Base-by-base conservation (phyloP, 2,329 filamentous ascomycete genomes). In the Drechslerella stenobrocha region DNA sequence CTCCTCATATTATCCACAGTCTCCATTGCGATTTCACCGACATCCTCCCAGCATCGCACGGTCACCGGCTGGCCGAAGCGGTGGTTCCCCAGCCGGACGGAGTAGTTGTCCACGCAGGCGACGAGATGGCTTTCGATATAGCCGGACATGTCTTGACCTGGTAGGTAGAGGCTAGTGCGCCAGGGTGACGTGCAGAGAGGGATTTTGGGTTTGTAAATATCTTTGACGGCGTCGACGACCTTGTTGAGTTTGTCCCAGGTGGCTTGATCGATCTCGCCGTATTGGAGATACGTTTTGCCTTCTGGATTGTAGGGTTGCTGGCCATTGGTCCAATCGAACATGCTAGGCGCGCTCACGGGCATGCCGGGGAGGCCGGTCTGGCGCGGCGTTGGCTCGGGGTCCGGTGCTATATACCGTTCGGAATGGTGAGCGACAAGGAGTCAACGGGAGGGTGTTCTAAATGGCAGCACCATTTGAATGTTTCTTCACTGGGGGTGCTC, bases 161-260 rank as follows among this genome's bases (percentile, higher is more conserved):
- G 52, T 23, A 55, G 37, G 9, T 55, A 55, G 9, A 28, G 32
- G 24, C 28, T 44, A 9, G 52, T 56, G 15, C 42, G 52, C 13
- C 47, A 47, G 15, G 11, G 11, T 23, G 52, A 15, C 13, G 30
- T 23, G 28, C 52, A 56, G 20, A 26, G 52, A 1, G 9, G 1
- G 1, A 9, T 6, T 2, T 24, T 15, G 40, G n/a, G n/a, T n/a
- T n/a, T n/a, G n/a, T n/a, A 53, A 23, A 45, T 1, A 7, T 2
- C 11, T 5, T 22, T 32, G 2, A 35, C 24, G 6, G 32, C 24
- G 1, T 28, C 24, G n/a, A 53, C 8, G 4, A 45, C 4, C 3
- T 8, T 1, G 2, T 40, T 15, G 2, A 53, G 37, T 9, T 1
- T 8, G 1, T 45, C 11, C n/a, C n/a, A n/a, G n/a, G n/a, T n/a